phyloP scores from a whole-genome alignment of 306 rosid species.

The Bauhinia variegata region DNA sequence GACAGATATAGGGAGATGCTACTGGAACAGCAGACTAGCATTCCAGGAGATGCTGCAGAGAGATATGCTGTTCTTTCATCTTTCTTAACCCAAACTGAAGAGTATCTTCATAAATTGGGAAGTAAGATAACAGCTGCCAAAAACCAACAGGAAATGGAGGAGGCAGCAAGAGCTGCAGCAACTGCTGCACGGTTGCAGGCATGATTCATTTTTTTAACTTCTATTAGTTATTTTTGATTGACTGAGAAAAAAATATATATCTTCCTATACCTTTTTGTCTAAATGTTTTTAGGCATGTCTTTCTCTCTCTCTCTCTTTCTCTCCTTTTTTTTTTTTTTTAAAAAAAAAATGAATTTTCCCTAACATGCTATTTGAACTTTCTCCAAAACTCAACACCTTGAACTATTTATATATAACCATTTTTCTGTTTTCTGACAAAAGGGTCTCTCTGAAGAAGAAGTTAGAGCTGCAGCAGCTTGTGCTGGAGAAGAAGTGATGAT shows the following conservation, averaged over 20 bases:
- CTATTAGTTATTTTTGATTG: neutral
- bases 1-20: conserved; percentile 97
- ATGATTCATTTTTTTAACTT: conserved; percentile 28
- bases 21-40: conserved; percentile 90
- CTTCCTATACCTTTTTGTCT: conserved; percentile 12
- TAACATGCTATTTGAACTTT: neutral
- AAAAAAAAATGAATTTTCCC: no score
- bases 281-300: conserved; percentile 6
- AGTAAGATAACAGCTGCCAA: conserved; percentile 92
- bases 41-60: conserved; percentile 91
- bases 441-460: conserved; percentile 99
- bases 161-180: conserved; percentile 90
- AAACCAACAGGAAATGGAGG: conserved; percentile 89
- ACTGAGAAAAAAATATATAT: neutral
- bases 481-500: conserved; percentile 98
- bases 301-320: no score
- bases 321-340: no score
- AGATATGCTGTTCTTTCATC: conserved; percentile 96
- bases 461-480: conserved; percentile 89
- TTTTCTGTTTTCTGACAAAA: conserved; percentile 48
- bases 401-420: conserved; percentile 27
- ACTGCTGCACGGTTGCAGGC: conserved; percentile 92
- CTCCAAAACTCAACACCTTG: neutral
- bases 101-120: conserved; percentile 92
- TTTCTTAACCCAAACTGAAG: conserved; percentile 93